These are phyloP conservation scores for Cicer bijugum DNA, from an alignment of 306 rosid genomes.

Conservation along the genomic window DNA sequence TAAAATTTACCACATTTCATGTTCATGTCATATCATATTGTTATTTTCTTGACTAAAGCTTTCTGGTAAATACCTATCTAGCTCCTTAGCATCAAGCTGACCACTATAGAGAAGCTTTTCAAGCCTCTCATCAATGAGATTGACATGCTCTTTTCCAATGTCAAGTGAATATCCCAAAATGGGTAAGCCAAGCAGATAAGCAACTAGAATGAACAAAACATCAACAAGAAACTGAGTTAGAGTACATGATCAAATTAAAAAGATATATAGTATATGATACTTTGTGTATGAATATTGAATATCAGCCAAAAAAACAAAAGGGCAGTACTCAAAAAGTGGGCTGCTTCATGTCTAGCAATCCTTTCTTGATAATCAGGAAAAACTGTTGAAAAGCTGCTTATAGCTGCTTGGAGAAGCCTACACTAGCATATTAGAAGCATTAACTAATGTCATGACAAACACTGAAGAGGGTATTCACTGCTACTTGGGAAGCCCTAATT, in stretches of 20 bases:
- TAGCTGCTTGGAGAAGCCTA: constrained; percentile 97
- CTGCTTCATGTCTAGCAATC: constrained; percentile 93
- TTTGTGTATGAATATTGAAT: not conserved
- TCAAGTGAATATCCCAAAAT: constrained; percentile 82
- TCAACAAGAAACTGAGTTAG: constrained; percentile 32
- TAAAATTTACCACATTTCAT: not conserved
- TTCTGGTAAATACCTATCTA: constrained; percentile 59
- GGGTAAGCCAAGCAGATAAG: constrained; percentile 88
- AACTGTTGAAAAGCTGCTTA: constrained; percentile 78
- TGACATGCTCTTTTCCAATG: constrained; percentile 97
- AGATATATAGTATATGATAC: constrained; percentile 23
- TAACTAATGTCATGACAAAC: constrained; percentile 39
- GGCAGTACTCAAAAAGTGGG: constrained; percentile 77
- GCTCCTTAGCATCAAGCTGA: constrained; percentile 88
- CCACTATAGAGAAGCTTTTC: constrained; percentile 88
- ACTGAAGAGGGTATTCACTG: constrained; percentile 20
- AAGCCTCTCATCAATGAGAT: constrained; percentile 82
- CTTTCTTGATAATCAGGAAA: constrained; percentile 95
- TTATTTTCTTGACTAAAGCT: not conserved
- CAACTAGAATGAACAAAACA: constrained; percentile 53
- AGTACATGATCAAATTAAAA: not conserved
- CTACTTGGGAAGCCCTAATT: constrained; percentile 19
- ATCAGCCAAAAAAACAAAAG: not conserved
- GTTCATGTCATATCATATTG: not conserved
- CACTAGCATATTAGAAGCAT: constrained; percentile 42